phyloP scores from a whole-genome alignment of 345 rosid genomes.

The Kernera saxatilis region DNA sequence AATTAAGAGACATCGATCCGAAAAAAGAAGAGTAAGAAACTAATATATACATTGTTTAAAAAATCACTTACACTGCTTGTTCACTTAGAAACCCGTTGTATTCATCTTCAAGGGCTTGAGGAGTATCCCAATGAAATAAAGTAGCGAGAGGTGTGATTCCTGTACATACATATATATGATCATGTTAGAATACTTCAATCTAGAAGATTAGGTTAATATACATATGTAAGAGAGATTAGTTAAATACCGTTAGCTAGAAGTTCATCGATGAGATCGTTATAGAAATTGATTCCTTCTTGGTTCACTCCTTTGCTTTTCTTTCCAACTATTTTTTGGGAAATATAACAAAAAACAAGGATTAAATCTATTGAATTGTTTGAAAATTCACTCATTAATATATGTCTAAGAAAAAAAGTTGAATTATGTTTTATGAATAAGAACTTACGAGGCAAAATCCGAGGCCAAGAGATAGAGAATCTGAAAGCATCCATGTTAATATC shows the following conservation, averaged over 20 bases:
- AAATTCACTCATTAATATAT: not conserved
- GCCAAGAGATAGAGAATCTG: conserved; percentile 56
- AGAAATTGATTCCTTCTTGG: conserved; percentile 42
- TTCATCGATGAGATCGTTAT: conserved; percentile 50
- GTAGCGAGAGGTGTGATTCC: conserved; percentile 55
- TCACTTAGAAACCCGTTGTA: conserved; percentile 52
- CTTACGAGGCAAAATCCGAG: conserved; percentile 46
- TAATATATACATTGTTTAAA: not conserved
- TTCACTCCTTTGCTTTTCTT: conserved; percentile 43
- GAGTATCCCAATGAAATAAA: conserved; percentile 55
- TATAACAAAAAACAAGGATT: not conserved
- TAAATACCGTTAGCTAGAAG: conserved; percentile 38
- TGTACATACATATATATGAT: not conserved
- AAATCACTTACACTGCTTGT: conserved; percentile 37
- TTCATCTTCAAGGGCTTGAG: conserved; percentile 59
- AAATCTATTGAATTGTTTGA: not conserved
- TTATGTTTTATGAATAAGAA: not conserved
- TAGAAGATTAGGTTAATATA: not conserved
- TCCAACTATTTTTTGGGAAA: conserved; percentile 26
- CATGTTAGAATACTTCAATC: not conserved
- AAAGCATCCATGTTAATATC: conserved; percentile 40
- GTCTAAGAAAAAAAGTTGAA: not conserved
- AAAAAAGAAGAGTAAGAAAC: not conserved
- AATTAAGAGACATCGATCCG: not conserved
- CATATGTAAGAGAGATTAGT: not conserved